Evolutionary conservation across 75 land plant genomes (phyloP), one percentile per base, ranked within the genome.

Genomic region (Picea sitchensis): DNA sequence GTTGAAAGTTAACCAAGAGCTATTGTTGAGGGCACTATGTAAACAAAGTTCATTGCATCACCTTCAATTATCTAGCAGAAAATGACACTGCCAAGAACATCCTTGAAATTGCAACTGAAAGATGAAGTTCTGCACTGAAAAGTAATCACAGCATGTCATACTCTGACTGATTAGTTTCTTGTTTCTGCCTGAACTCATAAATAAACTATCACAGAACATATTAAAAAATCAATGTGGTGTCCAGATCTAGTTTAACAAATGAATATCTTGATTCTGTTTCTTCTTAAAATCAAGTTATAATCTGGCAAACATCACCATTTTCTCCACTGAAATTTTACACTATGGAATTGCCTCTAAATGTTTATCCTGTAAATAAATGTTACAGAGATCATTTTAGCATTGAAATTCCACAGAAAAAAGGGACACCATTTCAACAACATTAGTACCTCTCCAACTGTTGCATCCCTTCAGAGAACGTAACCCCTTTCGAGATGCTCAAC

Each of bases 381-480:
- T 60, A 4, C 5, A 20, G n/a, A 60, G 6, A 60, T 60, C n/a
- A 0, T 60, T 17, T n/a, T 4, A 18, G 18, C 21, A 60, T 4
- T 60, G 62, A 51, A 51, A 51, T 51, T 13, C 56, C 56, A 51
- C 56, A 51, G 56, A 51, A 51, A 51, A 47, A 51, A 1, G 4
- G 11, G 41, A 18, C 2, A 14, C 47, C 3, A 36, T 15, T 17
- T 68, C 15, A 17, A 69, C 21, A 36, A 18, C 20, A 41, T n/a
- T 54, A 18, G 61, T 67, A 95, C 98, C 96, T 89, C 81, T 82
- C 36, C 76, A 95, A 59, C 81, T 91, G 87, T 75, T 84, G 80
- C 88, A 98, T 85, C 38, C 90, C 89, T 57, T 81, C 81, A 31
- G 99, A 88, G 65, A 84, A 95, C 63, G 77, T 85, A 71, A 98